phyloP scores from a whole-genome alignment of 106 monocot species.

The Dendrobium nobile region DNA sequence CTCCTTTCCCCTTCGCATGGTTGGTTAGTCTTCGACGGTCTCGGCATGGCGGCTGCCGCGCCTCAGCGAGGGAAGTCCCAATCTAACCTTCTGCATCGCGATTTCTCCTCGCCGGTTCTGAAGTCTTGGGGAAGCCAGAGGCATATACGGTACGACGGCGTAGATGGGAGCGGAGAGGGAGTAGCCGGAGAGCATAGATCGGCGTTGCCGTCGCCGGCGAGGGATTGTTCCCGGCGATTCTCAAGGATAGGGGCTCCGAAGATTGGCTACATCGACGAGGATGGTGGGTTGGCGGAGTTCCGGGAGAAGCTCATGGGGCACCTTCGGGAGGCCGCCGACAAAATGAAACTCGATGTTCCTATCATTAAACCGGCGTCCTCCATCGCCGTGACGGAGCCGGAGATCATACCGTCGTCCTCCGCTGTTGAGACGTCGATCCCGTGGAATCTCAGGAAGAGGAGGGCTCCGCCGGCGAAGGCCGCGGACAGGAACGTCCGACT shows the following conservation, averaged over 20 bases:
- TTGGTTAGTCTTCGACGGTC: neutral
- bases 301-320: constrained; percentile 23
- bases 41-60: neutral
- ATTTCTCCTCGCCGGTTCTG: constrained; percentile 6
- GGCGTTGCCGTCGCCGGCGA: neutral
- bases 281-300: constrained; percentile 6
- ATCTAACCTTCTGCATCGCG: neutral
- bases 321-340: constrained; percentile 26
- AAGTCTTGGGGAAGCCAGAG: neutral
- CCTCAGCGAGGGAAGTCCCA: constrained; percentile 1
- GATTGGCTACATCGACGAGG: neutral
- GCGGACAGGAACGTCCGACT: constrained; percentile 10
- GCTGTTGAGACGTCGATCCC: constrained; percentile 10
- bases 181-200: neutral
- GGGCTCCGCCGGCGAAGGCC: neutral
- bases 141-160: neutral
- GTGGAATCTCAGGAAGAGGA: constrained; percentile 45
- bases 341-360: constrained; percentile 8
- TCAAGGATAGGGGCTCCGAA: neutral
- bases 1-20: neutral
- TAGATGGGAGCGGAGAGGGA: constrained; percentile 1
- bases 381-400: neutral
- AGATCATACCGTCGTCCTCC: neutral
- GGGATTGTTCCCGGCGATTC: neutral
- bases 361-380: neutral